Evolutionary conservation across 202 grass and related monocot genomes (phyloP), one percentile per base, ranked within the genome.

Genomic region (Sporobolus alterniflorus): DNA sequence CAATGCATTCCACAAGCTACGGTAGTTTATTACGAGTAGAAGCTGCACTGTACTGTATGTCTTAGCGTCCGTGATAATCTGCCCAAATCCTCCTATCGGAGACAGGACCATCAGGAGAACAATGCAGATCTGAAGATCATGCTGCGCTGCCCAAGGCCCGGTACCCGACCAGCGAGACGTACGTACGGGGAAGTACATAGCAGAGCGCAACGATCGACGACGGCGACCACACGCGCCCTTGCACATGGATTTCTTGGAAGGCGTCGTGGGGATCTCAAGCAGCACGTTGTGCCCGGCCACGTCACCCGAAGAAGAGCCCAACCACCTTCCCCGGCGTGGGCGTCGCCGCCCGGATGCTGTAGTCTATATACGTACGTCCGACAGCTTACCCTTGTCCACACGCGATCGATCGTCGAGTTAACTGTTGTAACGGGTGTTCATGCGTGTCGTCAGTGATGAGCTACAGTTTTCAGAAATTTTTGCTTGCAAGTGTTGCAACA

Each of bases 221-320:
- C 95, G 36, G 95, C 95, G 2, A 95, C 92, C 7, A 98, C 29
- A n/a, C 11, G 93, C 92, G 3, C 95, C 95, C 85, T 78, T 94
- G 92, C 95, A 98, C 95, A 98, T 98, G 9, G 95, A 88, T 81
- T 88, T 95, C 82, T 98, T 98, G 20, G 95, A 94, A 0, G 92
- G 95, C 49, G 74, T 86, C 74, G 95, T 98, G 26, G 95, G 95
- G 69, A 98, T 98, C 84, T 98, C 95, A 14, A 98, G 78, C 56
- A 95, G 92, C 63, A 98, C 92, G 24, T 95, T 95, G 88, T 98
- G 95, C 0, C 92, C 95, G 0, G 95, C 95, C 6, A 98, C 88
- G 0, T 88, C 72, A 0, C 95, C 95, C 2, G 24, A 98, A 91
- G 92, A 98, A 98, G 43, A n/a, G n/a, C n/a, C 75, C 57, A 26